These are phyloP conservation scores for Suaeda aralocaspica DNA, from an alignment of 148 eudicot genomes.

Conservation along the genomic window DNA sequence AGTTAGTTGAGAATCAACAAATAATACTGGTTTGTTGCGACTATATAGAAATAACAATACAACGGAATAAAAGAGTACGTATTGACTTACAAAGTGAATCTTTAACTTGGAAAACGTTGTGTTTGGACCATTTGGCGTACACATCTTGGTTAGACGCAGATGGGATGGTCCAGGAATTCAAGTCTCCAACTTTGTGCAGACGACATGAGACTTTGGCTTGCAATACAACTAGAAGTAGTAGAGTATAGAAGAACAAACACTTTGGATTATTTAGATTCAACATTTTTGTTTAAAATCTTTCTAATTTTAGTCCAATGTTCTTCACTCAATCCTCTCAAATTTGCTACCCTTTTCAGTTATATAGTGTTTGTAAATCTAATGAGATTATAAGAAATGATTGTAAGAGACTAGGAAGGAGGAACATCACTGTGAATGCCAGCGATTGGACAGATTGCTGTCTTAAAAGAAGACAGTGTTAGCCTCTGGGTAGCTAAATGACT, in stretches of 20 bases:
- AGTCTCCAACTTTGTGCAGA: constrained; percentile 77
- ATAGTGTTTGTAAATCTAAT: background rate
- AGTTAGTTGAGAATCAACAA: no score
- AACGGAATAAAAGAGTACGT: no score
- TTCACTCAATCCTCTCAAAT: background rate
- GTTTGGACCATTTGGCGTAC: constrained; percentile 62
- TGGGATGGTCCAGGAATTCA: constrained; percentile 72
- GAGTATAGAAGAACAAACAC: constrained; percentile 18
- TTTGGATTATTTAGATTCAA: constrained; percentile 20
- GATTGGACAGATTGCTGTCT: constrained; percentile 17
- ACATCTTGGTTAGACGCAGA: constrained; percentile 46
- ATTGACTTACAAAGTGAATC: constrained; percentile 89
- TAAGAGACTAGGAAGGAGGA: background rate
- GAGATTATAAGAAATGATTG: background rate
- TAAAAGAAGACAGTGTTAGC: constrained; percentile 10
- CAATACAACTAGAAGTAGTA: constrained; percentile 34
- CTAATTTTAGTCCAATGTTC: background rate
- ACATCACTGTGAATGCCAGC: constrained; percentile 17
- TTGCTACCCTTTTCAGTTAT: background rate
- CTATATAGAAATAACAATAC: no score
- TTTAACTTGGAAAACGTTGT: constrained; percentile 46
- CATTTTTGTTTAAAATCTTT: constrained; percentile 23
- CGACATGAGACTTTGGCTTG: constrained; percentile 40
- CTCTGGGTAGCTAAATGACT: background rate
- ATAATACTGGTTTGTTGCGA: no score